These are phyloP conservation scores for Emergomyces africanus DNA, from an alignment of 2,329 filamentous ascomycete species.

Conservation along the genomic window DNA sequence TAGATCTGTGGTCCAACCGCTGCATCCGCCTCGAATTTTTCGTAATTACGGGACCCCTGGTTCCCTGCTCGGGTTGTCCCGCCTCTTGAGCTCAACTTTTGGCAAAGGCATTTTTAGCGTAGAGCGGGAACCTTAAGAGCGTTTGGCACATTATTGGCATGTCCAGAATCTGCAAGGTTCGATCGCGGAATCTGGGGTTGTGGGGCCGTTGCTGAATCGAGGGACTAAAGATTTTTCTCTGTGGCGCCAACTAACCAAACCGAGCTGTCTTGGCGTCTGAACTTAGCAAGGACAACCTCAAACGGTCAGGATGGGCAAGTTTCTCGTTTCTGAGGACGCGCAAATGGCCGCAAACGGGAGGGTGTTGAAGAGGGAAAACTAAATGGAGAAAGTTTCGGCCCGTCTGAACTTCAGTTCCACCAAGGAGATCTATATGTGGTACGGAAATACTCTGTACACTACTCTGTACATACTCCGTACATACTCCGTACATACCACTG, in stretches of 20 bases:
- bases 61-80: not conserved
- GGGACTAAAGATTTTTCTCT: not conserved
- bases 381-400: not conserved
- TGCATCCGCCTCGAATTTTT: not conserved
- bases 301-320: not conserved
- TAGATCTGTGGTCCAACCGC: not conserved
- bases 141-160: conserved; percentile 1
- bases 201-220: not conserved
- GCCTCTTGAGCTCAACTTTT: not conserved
- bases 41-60: not conserved
- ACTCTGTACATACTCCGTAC: no score
- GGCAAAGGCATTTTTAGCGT: not conserved
- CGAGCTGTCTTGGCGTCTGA: not conserved
- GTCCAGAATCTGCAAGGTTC: conserved; percentile 1
- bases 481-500: no score
- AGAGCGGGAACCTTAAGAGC: not conserved
- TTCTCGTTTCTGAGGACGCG: not conserved
- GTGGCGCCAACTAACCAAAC: not conserved
- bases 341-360: not conserved
- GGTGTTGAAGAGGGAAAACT: not conserved
- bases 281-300: not conserved
- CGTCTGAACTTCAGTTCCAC: not conserved
- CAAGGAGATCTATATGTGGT: no score
- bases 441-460: no score
- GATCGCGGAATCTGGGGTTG: conserved; percentile 2